phyloP scores from a whole-genome alignment of 139 green algal species.

The Tetradesmus lagerheimii region DNA sequence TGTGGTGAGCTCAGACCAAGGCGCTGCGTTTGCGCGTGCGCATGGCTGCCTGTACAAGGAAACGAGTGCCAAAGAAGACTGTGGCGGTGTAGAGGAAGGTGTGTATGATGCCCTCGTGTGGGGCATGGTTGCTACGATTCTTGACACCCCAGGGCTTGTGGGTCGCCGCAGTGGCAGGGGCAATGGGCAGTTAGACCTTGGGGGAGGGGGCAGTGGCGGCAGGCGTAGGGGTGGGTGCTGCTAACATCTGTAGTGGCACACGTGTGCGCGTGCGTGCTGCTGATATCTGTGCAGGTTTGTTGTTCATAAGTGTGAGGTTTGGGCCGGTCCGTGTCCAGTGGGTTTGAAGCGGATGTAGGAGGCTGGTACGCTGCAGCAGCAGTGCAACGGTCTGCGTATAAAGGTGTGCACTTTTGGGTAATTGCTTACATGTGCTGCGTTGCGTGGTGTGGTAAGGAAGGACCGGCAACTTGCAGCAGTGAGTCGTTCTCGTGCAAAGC shows the following conservation, averaged over 20 bases:
- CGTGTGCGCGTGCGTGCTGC: background rate
- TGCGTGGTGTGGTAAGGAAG: no score
- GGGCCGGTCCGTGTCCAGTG: no score
- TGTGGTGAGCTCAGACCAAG: conserved; percentile 52
- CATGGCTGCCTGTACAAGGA: conserved; percentile 56
- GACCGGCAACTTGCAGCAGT: no score
- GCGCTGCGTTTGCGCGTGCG: conserved; percentile 53
- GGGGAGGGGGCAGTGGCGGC: background rate
- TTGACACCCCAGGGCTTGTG: conserved; percentile 33
- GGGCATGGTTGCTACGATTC: conserved; percentile 49
- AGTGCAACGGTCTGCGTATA: no score
- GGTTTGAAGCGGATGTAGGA: no score
- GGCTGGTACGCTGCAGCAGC: no score
- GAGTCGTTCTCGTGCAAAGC: no score
- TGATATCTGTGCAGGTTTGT: background rate
- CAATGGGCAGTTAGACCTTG: background rate
- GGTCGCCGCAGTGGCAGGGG: background rate
- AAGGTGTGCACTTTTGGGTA: no score
- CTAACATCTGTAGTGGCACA: background rate
- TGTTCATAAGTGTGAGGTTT: background rate
- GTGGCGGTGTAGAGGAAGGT: conserved; percentile 41
- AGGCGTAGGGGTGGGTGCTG: background rate
- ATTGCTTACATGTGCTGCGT: no score
- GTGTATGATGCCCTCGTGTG: conserved; percentile 64
- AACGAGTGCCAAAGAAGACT: conserved; percentile 43